Evolutionary conservation across 1,284 basidiomycete species (phyloP), one percentile per base, ranked within the genome.

Genomic region (Trametes polyzona): DNA sequence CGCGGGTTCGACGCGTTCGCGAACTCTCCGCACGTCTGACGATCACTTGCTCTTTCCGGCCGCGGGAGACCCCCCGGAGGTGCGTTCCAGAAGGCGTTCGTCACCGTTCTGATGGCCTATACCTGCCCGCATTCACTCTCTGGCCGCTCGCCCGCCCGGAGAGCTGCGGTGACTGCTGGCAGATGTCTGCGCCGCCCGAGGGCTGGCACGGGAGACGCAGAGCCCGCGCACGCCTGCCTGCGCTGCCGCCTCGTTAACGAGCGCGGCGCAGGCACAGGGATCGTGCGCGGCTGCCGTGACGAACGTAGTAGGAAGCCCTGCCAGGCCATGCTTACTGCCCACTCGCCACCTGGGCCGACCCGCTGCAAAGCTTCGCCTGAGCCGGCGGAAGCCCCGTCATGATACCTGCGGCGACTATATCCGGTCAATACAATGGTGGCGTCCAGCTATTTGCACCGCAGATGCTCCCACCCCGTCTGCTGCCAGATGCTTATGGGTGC

Each of bases 21-120:
- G 58, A 63, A 63, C 58, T 63, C 61, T 63, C 61, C 58, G 50
- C 47, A 41, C 49, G 47, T 40, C 52, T 54, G 58, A 60, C 49
- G 53, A 58, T 58, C 58, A 42, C 46, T 16, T 60, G 47, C 61
- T 55, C 16, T 35, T 56, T 57, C 46, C 10, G 53, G 56, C 23
- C 23, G 29, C 61, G 52, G 61, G 19, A n/a, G 24, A 16, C 33
- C 23, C 36, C 32, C 35, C 54, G 41, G 55, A 29, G 24, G 47
- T 33, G 49, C 55, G 36, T 62, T 62, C 60, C 33, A 58, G 57
- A 62, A 62, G n/a, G 37, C 32, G 26, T 19, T 26, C 30, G 47
- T 46, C 43, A 42, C 47, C 47, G 49, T 59, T 63, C 61, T 59
- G 58, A 59, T 59, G 53, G 50, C 47, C 39, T n/a, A n/a, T 37